Percentiles rank a stretch among this genome's conserved stretches.
These are phyloP conservation scores for Penicillium sp. DNA, from an alignment of 2,329 filamentous ascomycete genomes.

Conservation along the genomic window DNA sequence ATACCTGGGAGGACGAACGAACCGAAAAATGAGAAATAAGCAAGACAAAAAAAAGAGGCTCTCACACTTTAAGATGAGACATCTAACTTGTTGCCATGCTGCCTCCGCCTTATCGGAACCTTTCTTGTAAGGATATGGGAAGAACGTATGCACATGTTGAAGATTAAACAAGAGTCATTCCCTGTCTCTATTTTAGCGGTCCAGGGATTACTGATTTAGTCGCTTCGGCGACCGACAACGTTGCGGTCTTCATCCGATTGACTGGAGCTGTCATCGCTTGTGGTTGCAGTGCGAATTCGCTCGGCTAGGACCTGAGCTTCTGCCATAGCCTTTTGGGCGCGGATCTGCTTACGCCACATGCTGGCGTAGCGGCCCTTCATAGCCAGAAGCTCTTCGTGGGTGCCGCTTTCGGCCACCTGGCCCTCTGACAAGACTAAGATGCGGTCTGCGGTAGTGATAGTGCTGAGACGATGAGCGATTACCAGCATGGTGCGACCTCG, in stretches of 20 bases:
- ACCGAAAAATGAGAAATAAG: slow-evolving; percentile 13
- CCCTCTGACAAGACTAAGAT: slow-evolving; percentile 77
- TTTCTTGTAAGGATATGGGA: slow-evolving; percentile 16
- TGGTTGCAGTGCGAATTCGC: slow-evolving; percentile 42
- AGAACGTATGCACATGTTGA: slow-evolving; percentile 24
- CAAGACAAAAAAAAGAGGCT: neutral
- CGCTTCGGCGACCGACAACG: slow-evolving; percentile 15
- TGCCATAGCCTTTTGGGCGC: slow-evolving; percentile 68
- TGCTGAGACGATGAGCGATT: slow-evolving; percentile 86
- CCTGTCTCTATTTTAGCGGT: slow-evolving; percentile 75
- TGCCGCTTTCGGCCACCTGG: slow-evolving; percentile 73
- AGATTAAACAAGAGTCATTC: slow-evolving; percentile 61
- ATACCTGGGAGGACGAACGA: slow-evolving; percentile 10
- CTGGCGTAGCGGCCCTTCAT: slow-evolving; percentile 71
- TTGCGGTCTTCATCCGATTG: slow-evolving; percentile 50
- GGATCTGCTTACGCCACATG: slow-evolving; percentile 88
- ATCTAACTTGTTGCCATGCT: slow-evolving; percentile 6
- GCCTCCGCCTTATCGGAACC: slow-evolving; percentile 7
- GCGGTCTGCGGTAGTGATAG: slow-evolving; percentile 81
- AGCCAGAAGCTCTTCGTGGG: slow-evolving; percentile 71
- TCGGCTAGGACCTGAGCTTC: slow-evolving; percentile 53
- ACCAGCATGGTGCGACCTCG: slow-evolving; percentile 88
- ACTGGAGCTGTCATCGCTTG: slow-evolving; percentile 48
- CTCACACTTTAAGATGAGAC: slow-evolving; percentile 2
- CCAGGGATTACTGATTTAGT: slow-evolving; percentile 49